Evolutionary conservation across 805 yeast genomes (phyloP).

Genomic region (Yarrowia hollandica): DNA sequence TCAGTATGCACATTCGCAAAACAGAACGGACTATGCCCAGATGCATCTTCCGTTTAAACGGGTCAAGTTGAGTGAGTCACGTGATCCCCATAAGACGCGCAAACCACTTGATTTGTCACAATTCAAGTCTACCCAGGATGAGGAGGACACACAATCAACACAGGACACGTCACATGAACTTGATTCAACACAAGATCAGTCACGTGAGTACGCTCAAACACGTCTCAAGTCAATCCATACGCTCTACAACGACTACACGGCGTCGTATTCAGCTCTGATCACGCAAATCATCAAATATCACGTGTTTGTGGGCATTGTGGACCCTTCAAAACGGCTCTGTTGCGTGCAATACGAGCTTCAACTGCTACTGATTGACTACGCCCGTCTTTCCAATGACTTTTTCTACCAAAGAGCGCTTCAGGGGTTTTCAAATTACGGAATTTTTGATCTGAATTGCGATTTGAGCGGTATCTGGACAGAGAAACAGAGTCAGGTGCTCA

Average conservation of each 20-base stretch:
- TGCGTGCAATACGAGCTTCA: constrained; percentile 85
- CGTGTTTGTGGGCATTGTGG: constrained; percentile 81
- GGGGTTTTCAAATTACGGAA: constrained; percentile 82
- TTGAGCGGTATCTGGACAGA: not conserved
- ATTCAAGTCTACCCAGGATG: not conserved
- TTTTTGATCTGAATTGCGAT: constrained; percentile 43
- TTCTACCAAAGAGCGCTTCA: constrained; percentile 79
- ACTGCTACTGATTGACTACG: constrained; percentile 78
- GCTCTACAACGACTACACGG: constrained; percentile 54
- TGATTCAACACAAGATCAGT: not conserved
- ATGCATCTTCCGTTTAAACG: constrained; percentile 31
- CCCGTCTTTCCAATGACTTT: constrained; percentile 61
- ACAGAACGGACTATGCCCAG: not conserved
- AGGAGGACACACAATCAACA: too few species aligned
- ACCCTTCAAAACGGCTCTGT: constrained; percentile 63
- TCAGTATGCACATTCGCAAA: not conserved
- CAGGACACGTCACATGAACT: not conserved
- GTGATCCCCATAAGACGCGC: too few species aligned
- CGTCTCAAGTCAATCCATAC: constrained; percentile 46
- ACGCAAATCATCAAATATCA: constrained; percentile 69
- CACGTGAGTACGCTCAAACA: not conserved
- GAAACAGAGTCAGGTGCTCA: constrained; percentile 32
- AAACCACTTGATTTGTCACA: not conserved
- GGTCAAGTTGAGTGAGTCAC: constrained; percentile 52
- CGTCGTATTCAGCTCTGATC: constrained; percentile 50